Evolutionary conservation across 1,284 basidiomycete genomes (phyloP).

Genomic region (Ganoderma resinaceum): DNA sequence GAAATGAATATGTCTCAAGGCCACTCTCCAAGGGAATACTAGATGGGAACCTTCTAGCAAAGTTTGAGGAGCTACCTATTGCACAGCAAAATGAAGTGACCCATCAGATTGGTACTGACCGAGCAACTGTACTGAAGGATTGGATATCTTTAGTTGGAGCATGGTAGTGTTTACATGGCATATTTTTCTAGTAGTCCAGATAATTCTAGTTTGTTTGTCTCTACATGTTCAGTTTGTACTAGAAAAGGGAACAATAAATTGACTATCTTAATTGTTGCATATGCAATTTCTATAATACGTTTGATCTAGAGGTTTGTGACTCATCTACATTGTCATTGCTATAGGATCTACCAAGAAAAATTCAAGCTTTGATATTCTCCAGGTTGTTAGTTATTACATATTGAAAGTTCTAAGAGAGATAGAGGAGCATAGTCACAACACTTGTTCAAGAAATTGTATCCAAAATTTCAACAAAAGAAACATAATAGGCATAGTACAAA

Average conservation of each 20-base stretch:
- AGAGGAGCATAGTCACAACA: too few species aligned
- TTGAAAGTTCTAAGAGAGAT: too few species aligned
- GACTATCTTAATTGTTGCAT: not conserved
- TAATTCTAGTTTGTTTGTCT: slow-evolving; percentile 13
- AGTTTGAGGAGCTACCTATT: slow-evolving; percentile 78
- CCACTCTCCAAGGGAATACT: slow-evolving; percentile 87
- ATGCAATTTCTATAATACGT: too few species aligned
- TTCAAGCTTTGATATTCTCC: too few species aligned
- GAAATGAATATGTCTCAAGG: slow-evolving; percentile 87
- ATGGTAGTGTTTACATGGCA: slow-evolving; percentile 39
- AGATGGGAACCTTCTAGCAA: slow-evolving; percentile 82
- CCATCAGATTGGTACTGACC: slow-evolving; percentile 84
- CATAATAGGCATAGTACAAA: too few species aligned
- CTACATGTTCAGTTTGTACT: not conserved
- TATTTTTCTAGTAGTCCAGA: not conserved
- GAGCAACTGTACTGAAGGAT: slow-evolving; percentile 73
- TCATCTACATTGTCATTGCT: too few species aligned
- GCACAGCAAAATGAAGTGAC: slow-evolving; percentile 83
- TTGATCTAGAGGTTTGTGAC: too few species aligned
- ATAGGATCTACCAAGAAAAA: too few species aligned
- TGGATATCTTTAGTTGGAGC: slow-evolving; percentile 66
- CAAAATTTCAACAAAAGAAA: too few species aligned
- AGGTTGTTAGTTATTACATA: too few species aligned
- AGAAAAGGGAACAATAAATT: not conserved
- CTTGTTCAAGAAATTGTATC: too few species aligned